Evolutionary conservation across 2,329 filamentous ascomycete genomes (phyloP).

Genomic region (Fusarium pilosicola): DNA sequence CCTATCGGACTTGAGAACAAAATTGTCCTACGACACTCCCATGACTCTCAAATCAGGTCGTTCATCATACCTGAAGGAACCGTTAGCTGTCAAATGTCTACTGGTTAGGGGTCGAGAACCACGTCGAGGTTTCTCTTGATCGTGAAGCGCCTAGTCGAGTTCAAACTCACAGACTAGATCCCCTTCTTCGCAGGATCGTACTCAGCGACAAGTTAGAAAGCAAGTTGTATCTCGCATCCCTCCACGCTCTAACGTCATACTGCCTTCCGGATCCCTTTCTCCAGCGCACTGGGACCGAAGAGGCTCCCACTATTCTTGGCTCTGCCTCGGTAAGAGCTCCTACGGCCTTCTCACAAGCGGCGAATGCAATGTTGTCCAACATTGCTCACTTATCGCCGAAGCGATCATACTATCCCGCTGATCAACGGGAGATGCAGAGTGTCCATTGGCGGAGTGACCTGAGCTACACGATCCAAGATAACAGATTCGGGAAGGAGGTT

Average conservation of each 20-base stretch:
- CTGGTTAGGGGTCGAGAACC: not conserved
- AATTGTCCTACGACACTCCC: slow-evolving; percentile 53
- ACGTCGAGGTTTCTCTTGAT: slow-evolving; percentile 52
- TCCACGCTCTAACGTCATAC: slow-evolving; percentile 65
- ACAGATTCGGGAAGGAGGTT: too few relatives aligned
- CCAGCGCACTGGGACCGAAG: slow-evolving; percentile 62
- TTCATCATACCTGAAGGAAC: slow-evolving; percentile 53
- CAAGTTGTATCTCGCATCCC: slow-evolving; percentile 60
- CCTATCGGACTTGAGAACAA: slow-evolving; percentile 39
- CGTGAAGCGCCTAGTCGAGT: slow-evolving; percentile 25
- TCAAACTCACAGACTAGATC: slow-evolving; percentile 61
- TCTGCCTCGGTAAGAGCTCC: slow-evolving; percentile 58
- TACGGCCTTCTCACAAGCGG: not conserved
- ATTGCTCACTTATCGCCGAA: slow-evolving; percentile 10
- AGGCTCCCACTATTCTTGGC: slow-evolving; percentile 59
- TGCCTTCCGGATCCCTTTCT: slow-evolving; percentile 62
- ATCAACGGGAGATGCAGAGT: slow-evolving; percentile 57
- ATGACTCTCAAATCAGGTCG: slow-evolving; percentile 44
- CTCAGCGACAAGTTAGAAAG: slow-evolving; percentile 62
- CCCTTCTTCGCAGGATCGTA: slow-evolving; percentile 58
- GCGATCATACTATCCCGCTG: slow-evolving; percentile 58
- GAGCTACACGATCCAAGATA: too few relatives aligned
- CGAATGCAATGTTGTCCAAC: not conserved
- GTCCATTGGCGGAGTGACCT: slow-evolving; percentile 60
- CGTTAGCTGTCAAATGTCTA: not conserved